Percentiles rank a stretch among this genome's conserved stretches.
Conservation (phyloP, 495 filamentous ascomycete species). For the Neurospora sp. region DNA sequence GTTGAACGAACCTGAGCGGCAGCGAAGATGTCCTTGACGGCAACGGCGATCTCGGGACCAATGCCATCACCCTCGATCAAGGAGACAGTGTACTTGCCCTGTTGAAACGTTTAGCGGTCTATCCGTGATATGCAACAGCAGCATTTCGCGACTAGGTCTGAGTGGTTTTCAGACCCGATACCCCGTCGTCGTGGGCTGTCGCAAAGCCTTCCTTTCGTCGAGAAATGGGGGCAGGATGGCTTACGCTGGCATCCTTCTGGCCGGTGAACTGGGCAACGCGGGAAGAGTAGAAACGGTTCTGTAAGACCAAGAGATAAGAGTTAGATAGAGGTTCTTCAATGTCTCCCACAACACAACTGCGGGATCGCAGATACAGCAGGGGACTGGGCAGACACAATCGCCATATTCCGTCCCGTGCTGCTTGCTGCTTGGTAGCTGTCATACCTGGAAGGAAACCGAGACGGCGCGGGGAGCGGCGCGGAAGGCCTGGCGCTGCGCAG, state of each 20-base stretch:
- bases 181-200: constrained; percentile 1
- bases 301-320: background rate
- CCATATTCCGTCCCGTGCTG: background rate
- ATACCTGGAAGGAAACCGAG: constrained; percentile 36
- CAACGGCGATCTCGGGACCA: constrained; percentile 92
- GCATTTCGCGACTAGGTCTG: constrained; percentile 15
- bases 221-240: constrained; percentile 17
- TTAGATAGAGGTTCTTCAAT: background rate
- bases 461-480: constrained; percentile 35
- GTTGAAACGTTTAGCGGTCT: constrained; percentile 9
- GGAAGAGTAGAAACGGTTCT: constrained; percentile 26
- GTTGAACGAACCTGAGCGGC: constrained; percentile 68
- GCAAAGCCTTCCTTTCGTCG: constrained; percentile 2
- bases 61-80: constrained; percentile 99
- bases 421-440: constrained; percentile 9
- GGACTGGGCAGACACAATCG: background rate
- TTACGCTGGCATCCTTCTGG: constrained; percentile 76
- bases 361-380: background rate
- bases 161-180: constrained; percentile 32
- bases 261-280: constrained; percentile 88
- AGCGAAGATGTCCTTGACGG: constrained; percentile 94
- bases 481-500: constrained; percentile 41
- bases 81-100: constrained; percentile 93
- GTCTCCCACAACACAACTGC: background rate
- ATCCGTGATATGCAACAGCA: background rate